phyloP scores from a whole-genome alignment of 768 basidiomycete species.

The Trametes cubensis region DNA sequence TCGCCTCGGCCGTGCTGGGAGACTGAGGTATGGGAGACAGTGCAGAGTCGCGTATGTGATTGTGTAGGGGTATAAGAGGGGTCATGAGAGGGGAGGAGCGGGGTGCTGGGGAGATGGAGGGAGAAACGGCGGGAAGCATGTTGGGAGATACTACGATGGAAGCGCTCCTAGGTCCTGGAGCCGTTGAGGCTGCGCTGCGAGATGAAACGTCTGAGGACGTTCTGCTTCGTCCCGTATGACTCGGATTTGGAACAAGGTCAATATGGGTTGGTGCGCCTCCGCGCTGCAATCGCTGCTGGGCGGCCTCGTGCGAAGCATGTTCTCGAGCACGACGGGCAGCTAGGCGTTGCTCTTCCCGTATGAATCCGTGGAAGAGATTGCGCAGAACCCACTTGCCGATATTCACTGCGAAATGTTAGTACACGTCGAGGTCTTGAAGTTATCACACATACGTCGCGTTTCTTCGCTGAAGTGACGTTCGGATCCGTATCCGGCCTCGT shows the following conservation, averaged over 20 bases:
- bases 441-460: conserved; percentile 62
- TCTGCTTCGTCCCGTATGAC: conserved; percentile 28
- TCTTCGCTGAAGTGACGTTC: conserved; percentile 75
- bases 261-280: conserved; percentile 29
- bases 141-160: conserved; percentile 64
- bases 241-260: conserved; percentile 29
- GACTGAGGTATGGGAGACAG: conserved; percentile 35
- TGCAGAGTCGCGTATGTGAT: conserved; percentile 24
- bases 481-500: conserved; percentile 76
- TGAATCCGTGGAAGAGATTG: conserved; percentile 81
- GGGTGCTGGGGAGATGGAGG: conserved; percentile 45
- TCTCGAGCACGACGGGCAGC: conserved; percentile 31
- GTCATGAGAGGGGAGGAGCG: conserved; percentile 59
- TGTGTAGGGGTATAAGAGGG: conserved; percentile 53
- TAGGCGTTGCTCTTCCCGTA: conserved; percentile 63
- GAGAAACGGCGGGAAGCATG: conserved; percentile 68
- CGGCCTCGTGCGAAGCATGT: conserved; percentile 21
- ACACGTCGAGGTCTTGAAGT: conserved; percentile 6
- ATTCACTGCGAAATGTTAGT: conserved; percentile 61
- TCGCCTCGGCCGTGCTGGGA: conserved; percentile 26
- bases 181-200: conserved; percentile 11
- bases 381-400: conserved; percentile 89
- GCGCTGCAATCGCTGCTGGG: conserved; percentile 29
- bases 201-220: conserved; percentile 35
- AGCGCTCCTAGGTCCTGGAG: conserved; percentile 31